phyloP scores from a whole-genome alignment of 2,329 filamentous ascomycete genomes.

The Colletotrichum brevisporum region DNA sequence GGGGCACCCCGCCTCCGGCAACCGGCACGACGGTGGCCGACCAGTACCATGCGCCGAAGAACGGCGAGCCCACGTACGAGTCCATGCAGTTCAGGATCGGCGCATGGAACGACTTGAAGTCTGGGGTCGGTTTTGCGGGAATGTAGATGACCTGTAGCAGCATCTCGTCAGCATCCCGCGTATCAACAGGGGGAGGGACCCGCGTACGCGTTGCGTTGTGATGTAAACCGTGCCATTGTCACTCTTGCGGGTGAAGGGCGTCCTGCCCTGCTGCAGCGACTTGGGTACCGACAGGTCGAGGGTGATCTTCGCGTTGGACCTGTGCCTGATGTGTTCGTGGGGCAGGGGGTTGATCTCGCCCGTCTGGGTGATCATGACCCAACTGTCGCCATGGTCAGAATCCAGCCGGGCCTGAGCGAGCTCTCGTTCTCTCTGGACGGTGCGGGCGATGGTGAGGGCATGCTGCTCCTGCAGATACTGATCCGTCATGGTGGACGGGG shows the following conservation, averaged over 20 bases:
- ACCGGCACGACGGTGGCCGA: slow-evolving; percentile 84
- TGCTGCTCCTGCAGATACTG: slow-evolving; percentile 58
- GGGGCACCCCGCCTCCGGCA: slow-evolving; percentile 84
- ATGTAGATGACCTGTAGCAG: slow-evolving; percentile 84
- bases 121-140: slow-evolving; percentile 75
- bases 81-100: slow-evolving; percentile 91
- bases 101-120: slow-evolving; percentile 89
- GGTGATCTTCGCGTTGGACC: slow-evolving; percentile 83
- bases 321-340: slow-evolving; percentile 85
- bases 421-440: slow-evolving; percentile 50
- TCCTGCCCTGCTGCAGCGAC: slow-evolving; percentile 70
- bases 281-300: slow-evolving; percentile 81
- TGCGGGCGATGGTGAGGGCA: slow-evolving; percentile 58
- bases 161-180: slow-evolving; percentile 23
- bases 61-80: slow-evolving; percentile 87
- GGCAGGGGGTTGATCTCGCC: slow-evolving; percentile 86
- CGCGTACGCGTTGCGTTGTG: slow-evolving; percentile 84
- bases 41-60: slow-evolving; percentile 95
- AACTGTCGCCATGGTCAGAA: slow-evolving; percentile 73
- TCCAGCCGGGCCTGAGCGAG: slow-evolving; percentile 48
- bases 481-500: slow-evolving; percentile 57
- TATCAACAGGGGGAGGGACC: slow-evolving; percentile 11
- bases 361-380: slow-evolving; percentile 90
- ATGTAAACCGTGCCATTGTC: slow-evolving; percentile 83
- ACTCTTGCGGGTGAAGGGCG: slow-evolving; percentile 78